Evolutionary conservation across 2,329 filamentous ascomycete genomes (phyloP), one percentile per base, ranked within the genome.

Genomic region (Microdochium paspali): DNA sequence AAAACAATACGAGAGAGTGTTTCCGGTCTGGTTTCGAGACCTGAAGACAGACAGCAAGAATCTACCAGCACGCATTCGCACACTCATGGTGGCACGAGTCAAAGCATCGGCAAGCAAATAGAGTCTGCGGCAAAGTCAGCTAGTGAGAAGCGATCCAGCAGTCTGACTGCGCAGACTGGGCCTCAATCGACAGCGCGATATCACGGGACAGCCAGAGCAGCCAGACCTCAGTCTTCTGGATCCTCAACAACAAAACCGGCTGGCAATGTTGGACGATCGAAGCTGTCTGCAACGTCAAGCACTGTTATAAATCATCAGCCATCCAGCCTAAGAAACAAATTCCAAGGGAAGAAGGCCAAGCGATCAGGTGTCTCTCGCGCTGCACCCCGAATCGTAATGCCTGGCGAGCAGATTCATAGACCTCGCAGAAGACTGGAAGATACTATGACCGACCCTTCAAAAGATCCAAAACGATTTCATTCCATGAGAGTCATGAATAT

Each of bases 311-410:
- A 25, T n/a, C 20, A 18, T 26, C 18, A 2, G 13, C 20, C 24
- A 6, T 44, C 42, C 13, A 44, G 23, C 21, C n/a, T 44, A 13
- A n/a, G 42, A 18, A 24, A 26, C 42, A 44, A 44, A 23, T 26
- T 44, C 12, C 9, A 13, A 9, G 45, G 18, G 10, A 46, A 35
- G 18, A 46, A 13, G 25, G 28, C 44, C 31, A 45, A 44, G 48
- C 12, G 43, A 43, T 44, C 42, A 9, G 45, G 23, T 43, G 35
- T 49, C 7, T 52, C 48, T n/a, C n/a, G n/a, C n/a, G n/a, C n/a
- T n/a, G n/a, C n/a, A n/a, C n/a, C n/a, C 13, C 79, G 77, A 49
- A 66, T 78, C 1, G 78, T 78, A 44, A 51, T 58, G 6, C 63
- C 63, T 10, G 73, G 74, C 2, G 72, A 63, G 48, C 58, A 53